Evolutionary conservation across 108 stramenopile genomes (phyloP), one percentile per base, ranked within the genome.

Genomic region (Conticribra guillardii): DNA sequence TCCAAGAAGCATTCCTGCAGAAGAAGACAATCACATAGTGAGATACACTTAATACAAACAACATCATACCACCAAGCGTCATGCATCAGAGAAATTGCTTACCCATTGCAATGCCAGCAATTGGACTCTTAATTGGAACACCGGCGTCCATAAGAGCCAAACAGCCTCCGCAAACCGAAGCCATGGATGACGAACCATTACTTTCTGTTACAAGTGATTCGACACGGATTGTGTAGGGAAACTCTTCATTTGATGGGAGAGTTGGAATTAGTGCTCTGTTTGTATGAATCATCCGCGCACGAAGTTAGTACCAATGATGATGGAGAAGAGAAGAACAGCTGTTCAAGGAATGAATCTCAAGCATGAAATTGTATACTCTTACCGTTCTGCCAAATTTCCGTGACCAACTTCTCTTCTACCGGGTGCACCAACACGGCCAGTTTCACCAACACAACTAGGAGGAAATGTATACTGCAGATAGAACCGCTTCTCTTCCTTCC

Each of bases 381-480:
- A 82, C 82, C 79, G 72, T 71, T 94, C 92, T 37, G 93, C 92
- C 21, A 96, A 66, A 44, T 93, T 89, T 24, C 96, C 96, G 74
- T 94, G 92, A 46, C 93, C 92, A 37, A 96, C 80, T 81, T 94
- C 94, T 59, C 97, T 85, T 29, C 94, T 77, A 46, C 94, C 94
- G 4, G 94, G 93, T 14, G 91, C 91, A 4, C 96, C 96, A 1
- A 83, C 81, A 65, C 90, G 74, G 22, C 96, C 97, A 27, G 96
- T 95, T 74, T 97, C 96, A 22, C 96, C 97, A 4, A 97, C 96
- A 63, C 90, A 93, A 73, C 89, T 90, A 9, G 97, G 97, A 34
- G 96, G 97, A 68, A 98, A 98, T 21, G 89, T 80, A 56, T 98
- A 98, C 77, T 98, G 97, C 67, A 98, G 70, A 69, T 98, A 98